Evolutionary conservation across 2,329 filamentous ascomycete species (phyloP).

Genomic region (Hymenoscyphus linearis): DNA sequence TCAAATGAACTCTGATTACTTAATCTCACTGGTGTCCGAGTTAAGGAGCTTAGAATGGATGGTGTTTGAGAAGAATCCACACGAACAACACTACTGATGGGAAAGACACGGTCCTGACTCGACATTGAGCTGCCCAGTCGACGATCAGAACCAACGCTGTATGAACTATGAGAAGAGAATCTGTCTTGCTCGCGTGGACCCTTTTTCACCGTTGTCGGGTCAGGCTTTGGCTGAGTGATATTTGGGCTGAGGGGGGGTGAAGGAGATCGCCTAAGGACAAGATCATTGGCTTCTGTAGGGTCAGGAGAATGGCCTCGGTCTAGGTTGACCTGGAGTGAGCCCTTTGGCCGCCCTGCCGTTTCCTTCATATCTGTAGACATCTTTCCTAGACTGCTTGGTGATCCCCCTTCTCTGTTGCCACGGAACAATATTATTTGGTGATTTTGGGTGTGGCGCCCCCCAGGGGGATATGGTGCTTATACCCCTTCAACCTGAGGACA

Average conservation of each 20-base stretch:
- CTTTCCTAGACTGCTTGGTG: neutral
- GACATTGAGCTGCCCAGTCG: neutral
- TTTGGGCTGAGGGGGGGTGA: neutral
- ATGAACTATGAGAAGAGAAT: neutral
- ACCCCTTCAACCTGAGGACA: neutral
- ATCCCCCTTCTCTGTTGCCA: neutral
- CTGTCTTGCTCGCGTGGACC: neutral
- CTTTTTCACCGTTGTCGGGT: neutral
- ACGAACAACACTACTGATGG: slow-evolving; percentile 28
- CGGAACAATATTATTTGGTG: neutral
- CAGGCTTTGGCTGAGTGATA: neutral
- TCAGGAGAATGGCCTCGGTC: neutral
- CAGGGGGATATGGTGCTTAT: neutral
- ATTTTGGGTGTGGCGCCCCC: neutral
- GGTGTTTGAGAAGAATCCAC: slow-evolving; percentile 26
- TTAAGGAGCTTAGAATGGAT: neutral
- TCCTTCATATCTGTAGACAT: neutral
- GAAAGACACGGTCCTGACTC: slow-evolving; percentile 24
- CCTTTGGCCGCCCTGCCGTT: neutral
- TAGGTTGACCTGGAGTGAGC: neutral
- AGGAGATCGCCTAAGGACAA: neutral
- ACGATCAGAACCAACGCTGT: neutral
- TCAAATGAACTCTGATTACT: slow-evolving; percentile 15
- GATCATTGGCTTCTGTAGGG: neutral
- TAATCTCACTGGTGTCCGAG: neutral